Conservation (phyloP, 2,329 filamentous ascomycete genomes). For the Trichoderma sp. region DNA sequence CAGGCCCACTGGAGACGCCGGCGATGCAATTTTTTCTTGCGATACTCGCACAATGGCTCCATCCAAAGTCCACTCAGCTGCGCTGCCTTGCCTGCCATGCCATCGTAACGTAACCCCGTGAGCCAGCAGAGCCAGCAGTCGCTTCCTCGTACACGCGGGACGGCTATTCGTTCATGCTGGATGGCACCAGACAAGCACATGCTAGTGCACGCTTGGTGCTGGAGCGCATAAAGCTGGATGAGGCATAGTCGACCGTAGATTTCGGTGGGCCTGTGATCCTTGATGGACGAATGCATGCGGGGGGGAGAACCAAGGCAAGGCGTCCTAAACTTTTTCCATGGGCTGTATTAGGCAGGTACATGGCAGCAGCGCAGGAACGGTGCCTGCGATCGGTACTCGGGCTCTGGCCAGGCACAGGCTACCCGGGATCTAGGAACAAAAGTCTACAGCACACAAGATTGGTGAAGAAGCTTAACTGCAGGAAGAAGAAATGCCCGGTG, state of each 20-base stretch:
- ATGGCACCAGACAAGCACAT: constrained; percentile 5
- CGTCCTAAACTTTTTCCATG: neutral
- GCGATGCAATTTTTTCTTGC: constrained; percentile 13
- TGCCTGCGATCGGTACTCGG: neutral
- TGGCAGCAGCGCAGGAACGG: neutral
- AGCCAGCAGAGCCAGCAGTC: neutral
- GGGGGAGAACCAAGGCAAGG: neutral
- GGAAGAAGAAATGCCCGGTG: neutral
- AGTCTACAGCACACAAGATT: neutral
- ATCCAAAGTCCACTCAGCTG: constrained; percentile 4
- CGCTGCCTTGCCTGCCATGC: neutral
- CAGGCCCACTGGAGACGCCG: constrained; percentile 13
- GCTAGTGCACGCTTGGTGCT: neutral
- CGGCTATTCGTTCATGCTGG: neutral
- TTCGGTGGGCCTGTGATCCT: constrained; percentile 13
- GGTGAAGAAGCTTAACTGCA: neutral
- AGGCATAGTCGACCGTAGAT: constrained; percentile 7
- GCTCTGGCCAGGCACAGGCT: constrained; percentile 9
- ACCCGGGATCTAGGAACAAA: constrained; percentile 22
- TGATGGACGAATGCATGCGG: constrained; percentile 17
- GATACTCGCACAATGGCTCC: constrained; percentile 2
- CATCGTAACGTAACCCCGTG: neutral
- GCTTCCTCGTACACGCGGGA: neutral
- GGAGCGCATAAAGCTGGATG: constrained; percentile 4
- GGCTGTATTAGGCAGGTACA: neutral